Conservation (phyloP, 768 basidiomycete species). For the Udeniomyces megalosporus region DNA sequence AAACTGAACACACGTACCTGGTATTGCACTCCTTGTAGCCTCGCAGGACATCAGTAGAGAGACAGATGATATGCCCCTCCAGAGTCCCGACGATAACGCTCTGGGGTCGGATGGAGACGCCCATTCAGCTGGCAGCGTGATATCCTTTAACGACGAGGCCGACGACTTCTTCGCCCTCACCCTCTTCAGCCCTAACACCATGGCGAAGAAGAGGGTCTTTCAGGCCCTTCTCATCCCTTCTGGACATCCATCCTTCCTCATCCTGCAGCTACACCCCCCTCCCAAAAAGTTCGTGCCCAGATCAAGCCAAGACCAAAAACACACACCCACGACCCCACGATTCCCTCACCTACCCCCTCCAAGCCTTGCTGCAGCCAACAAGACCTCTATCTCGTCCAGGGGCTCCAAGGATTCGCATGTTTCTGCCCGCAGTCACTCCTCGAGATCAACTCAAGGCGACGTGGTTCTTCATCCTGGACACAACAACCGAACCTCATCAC, state of each 20-base stretch:
- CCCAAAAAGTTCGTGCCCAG: slow-evolving; percentile 2
- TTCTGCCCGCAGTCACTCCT: neutral
- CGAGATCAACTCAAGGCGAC: neutral
- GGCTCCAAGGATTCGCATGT: neutral
- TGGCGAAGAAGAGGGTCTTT: neutral
- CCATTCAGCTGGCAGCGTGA: neutral
- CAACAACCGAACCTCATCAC: neutral
- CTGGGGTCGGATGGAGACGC: neutral
- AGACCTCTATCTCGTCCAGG: neutral
- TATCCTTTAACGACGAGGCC: neutral
- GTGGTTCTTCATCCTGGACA: neutral
- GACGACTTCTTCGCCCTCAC: neutral
- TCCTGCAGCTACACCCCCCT: slow-evolving; percentile 10
- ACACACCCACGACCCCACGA: neutral
- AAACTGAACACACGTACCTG: no score
- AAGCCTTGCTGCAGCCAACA: neutral
- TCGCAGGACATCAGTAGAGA: no score
- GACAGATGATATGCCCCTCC: neutral
- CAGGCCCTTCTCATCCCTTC: slow-evolving; percentile 6
- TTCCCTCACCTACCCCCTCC: neutral
- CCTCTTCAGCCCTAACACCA: neutral
- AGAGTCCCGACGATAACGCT: neutral
- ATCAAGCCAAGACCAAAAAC: neutral
- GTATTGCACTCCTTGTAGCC: no score
- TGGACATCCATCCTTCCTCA: slow-evolving; percentile 4